These are phyloP conservation scores for Myriosclerotinia scirpicola DNA, from an alignment of 2,329 filamentous ascomycete genomes.

Conservation along the genomic window DNA sequence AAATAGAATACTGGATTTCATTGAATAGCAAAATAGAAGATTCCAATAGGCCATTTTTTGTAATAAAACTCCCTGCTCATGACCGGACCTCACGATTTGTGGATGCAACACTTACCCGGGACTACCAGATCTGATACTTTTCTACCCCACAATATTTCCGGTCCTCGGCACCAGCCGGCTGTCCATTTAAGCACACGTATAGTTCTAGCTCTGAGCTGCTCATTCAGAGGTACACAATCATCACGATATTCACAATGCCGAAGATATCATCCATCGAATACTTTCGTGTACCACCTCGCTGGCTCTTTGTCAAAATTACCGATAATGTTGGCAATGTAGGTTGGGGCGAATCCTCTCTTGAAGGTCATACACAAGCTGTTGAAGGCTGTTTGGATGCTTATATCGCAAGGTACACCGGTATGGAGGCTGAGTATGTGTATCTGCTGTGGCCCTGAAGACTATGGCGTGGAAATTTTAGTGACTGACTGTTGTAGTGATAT, in stretches of 20 bases:
- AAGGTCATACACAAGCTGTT: conserved; percentile 72
- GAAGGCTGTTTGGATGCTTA: conserved; percentile 72
- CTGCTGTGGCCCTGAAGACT: not conserved
- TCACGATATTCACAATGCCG: conserved; percentile 49
- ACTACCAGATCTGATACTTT: not conserved
- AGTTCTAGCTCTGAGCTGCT: not conserved
- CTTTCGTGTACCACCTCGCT: conserved; percentile 71
- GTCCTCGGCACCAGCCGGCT: not conserved
- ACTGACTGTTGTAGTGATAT: conserved; percentile 57
- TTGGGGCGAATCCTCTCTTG: conserved; percentile 74
- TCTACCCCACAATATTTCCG: conserved; percentile 15
- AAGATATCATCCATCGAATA: conserved; percentile 69
- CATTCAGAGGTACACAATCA: not conserved
- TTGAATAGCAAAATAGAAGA: conserved; percentile 8
- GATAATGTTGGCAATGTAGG: conserved; percentile 64
- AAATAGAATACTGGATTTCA: not conserved
- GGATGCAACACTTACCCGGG: conserved; percentile 13
- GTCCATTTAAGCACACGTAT: conserved; percentile 10
- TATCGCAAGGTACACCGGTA: conserved; percentile 59
- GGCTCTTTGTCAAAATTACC: conserved; percentile 76
- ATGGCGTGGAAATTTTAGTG: not conserved
- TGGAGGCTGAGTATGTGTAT: conserved; percentile 64
- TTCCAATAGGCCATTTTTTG: not conserved
- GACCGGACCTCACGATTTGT: conserved; percentile 14
- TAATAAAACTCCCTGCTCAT: not conserved